Base-by-base conservation (phyloP, 2,329 filamentous ascomycete species). In the Clonostachys byssicola region DNA sequence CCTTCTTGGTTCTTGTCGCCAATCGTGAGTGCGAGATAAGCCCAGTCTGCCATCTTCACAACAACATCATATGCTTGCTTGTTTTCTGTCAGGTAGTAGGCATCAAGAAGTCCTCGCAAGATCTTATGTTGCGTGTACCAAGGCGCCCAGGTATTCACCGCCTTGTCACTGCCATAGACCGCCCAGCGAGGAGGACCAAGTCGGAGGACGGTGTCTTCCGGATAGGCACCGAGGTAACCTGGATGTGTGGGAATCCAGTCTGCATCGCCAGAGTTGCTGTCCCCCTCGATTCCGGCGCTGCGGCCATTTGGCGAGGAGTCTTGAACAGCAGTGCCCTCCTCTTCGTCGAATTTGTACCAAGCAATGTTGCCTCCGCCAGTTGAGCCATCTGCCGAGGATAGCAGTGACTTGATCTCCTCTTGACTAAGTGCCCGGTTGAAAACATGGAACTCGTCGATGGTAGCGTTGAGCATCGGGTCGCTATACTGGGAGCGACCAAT, bases 111-210 rank as follows among this genome's bases (percentile, higher is more conserved):
- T 6, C 61, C 61, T 14, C 61, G 53, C 49, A 64, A 58, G 49
- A 64, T 63, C 52, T 64, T 64, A 40, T 64, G 61, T 49, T 62
- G 60, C 33, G 60, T 63, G 34, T 64, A 64, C 61, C 61, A 64
- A 2, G 60, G 57, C 5, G 61, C 61, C 61, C 61, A 64, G 1
- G 59, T 63, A 18, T 63, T 63, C 2, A 43, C 58, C n/a, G 51
- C 47, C 18, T 47, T 49, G 38, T 61, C 42, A 35, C 57, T 41
- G 33, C 60, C 60, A 34, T 63, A 64, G 2, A 63, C 55, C 8
- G 60, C 60, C 59, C 59, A 63, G 6, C 61, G 60, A 14, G 61
- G 61, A 6, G 61, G 61, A 5, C 61, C 61, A 16, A 64, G 60
- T 14, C 61, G 52, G 16, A 64, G 47, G 5, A 64, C 61, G 0